Percentiles rank a stretch among this genome's conserved stretches.
Evolutionary conservation across 768 basidiomycete genomes (phyloP).

Genomic region (Phylloporus scabripes): DNA sequence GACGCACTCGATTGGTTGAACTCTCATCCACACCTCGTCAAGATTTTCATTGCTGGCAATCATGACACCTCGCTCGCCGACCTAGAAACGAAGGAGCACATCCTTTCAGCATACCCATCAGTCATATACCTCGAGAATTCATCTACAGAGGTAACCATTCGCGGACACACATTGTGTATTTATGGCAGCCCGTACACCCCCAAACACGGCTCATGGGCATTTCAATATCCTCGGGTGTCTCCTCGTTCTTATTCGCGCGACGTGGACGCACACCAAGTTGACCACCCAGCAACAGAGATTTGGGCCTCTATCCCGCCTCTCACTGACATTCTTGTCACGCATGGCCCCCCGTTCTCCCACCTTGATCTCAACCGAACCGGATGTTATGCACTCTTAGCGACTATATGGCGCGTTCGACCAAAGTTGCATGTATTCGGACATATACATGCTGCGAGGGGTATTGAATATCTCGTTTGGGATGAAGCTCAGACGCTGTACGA

Average conservation of each 20-base stretch:
- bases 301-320: not conserved
- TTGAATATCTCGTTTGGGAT: not conserved
- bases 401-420: not conserved
- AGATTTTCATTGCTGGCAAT: not conserved
- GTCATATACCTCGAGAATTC: not conserved
- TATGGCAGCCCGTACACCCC: not conserved
- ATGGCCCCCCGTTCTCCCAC: not conserved
- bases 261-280: not conserved
- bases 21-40: not conserved
- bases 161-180: not conserved
- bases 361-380: not conserved
- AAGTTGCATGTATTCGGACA: not conserved
- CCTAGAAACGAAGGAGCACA: not conserved
- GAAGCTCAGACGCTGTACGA: not conserved
- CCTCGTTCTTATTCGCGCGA: not conserved
- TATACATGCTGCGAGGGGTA: not conserved
- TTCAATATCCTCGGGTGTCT: not conserved
- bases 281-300: not conserved
- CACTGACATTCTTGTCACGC: not conserved
- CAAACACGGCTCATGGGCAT: not conserved
- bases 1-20: not conserved
- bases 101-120: not conserved
- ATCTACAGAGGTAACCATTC: not conserved
- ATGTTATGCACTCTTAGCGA: not conserved
- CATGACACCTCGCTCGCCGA: not conserved